These are phyloP conservation scores for Babesia divergens DNA, from an alignment of 169 alveolate species.

Conservation along the genomic window DNA sequence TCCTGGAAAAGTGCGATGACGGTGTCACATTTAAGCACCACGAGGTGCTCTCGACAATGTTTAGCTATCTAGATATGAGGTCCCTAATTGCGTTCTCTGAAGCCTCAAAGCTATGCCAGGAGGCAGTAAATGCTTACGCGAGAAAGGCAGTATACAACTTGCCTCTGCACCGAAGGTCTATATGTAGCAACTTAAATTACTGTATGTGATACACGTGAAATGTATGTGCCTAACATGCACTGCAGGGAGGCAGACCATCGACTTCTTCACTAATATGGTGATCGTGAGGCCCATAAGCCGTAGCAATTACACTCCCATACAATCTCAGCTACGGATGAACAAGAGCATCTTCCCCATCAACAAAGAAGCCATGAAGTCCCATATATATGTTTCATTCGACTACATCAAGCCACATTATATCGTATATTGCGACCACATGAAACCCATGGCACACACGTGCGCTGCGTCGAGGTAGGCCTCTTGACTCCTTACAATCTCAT, in stretches of 20 bases:
- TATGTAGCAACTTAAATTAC: constrained; percentile 66
- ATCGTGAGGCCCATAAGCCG: constrained; percentile 69
- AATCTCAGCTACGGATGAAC: constrained; percentile 58
- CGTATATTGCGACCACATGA: constrained; percentile 66
- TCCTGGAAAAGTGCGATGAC: constrained; percentile 8
- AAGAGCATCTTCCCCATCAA: constrained; percentile 67
- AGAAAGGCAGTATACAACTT: constrained; percentile 65
- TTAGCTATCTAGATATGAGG: constrained; percentile 56
- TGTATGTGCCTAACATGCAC: no score
- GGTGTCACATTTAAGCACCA: constrained; percentile 31
- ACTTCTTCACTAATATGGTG: constrained; percentile 58
- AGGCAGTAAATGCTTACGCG: constrained; percentile 64
- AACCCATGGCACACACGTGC: constrained; percentile 76
- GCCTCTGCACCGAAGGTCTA: constrained; percentile 59
- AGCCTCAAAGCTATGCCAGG: constrained; percentile 58
- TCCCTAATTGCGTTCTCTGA: constrained; percentile 60
- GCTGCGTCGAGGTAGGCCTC: constrained; percentile 30
- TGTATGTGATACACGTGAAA: constrained; percentile 36
- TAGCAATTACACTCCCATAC: constrained; percentile 39
- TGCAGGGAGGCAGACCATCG: constrained; percentile 58
- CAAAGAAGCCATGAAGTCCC: constrained; percentile 62
- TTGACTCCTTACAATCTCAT: not conserved
- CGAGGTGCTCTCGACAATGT: constrained; percentile 42
- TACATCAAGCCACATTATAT: constrained; percentile 66
- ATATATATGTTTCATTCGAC: constrained; percentile 64